Evolutionary conservation across 441 rosid species (phyloP).

Genomic region (Brassica balearica): DNA sequence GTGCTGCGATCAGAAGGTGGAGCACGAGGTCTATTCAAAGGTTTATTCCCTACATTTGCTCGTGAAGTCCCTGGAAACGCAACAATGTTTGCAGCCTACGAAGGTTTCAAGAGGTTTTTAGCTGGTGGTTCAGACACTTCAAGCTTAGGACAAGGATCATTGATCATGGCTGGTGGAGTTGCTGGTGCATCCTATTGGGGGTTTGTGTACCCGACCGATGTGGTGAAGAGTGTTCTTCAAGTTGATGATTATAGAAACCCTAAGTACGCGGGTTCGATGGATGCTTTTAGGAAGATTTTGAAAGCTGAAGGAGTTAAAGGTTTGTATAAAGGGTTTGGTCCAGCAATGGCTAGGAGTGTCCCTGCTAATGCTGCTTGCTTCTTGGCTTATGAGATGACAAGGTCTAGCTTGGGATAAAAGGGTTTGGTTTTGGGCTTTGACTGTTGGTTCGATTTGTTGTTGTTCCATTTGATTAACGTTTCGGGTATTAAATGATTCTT

Average conservation of each 20-base stretch:
- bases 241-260: conserved; percentile 88
- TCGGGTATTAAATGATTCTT: conserved; percentile 43
- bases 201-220: conserved; percentile 88
- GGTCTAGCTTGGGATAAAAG: conserved; percentile 75
- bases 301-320: conserved; percentile 87
- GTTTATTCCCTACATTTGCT: conserved; percentile 82
- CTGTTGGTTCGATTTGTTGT: conserved; percentile 31
- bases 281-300: conserved; percentile 74
- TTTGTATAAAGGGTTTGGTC: conserved; percentile 88
- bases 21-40: conserved; percentile 82
- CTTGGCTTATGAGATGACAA: conserved; percentile 86
- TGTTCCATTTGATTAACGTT: conserved; percentile 29
- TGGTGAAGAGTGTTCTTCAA: conserved; percentile 88
- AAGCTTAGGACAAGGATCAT: conserved; percentile 79
- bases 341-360: conserved; percentile 92
- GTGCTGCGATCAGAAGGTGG: conserved; percentile 92
- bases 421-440: conserved; percentile 32
- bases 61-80: conserved; percentile 97
- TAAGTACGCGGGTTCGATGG: conserved; percentile 73
- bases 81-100: conserved; percentile 82
- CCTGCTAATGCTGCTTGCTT: conserved; percentile 98
- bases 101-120: conserved; percentile 69
- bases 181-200: conserved; percentile 91
- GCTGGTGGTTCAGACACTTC: conserved; percentile 94
- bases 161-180: conserved; percentile 84